A percentile compares a stretch with the other conserved stretches of the same genome.
phyloP scores from a whole-genome alignment of 805 yeast species.

The Saccharomycopsis guyanensis region DNA sequence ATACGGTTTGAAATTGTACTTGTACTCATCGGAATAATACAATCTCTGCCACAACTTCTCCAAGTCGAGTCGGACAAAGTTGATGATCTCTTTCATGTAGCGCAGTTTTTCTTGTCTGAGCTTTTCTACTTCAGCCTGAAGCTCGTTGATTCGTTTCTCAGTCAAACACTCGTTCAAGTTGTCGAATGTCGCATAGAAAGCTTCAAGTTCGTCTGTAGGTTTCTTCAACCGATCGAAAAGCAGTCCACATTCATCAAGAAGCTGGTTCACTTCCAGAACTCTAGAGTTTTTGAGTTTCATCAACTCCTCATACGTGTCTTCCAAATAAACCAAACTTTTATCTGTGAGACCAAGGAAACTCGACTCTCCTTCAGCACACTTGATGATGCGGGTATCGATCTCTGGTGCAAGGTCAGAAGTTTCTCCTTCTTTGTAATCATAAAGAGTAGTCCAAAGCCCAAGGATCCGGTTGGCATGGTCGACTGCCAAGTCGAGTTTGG shows the following conservation, averaged over 20 bases:
- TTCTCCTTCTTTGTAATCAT: conserved; percentile 1
- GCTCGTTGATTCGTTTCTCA: conserved; percentile 38
- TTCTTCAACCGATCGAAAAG: conserved; percentile 56
- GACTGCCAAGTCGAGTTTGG: conserved; percentile 15
- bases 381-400: conserved; percentile 13
- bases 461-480: conserved; percentile 16
- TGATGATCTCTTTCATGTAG: conserved; percentile 60
- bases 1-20: conserved; percentile 39
- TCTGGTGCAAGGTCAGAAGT: background rate
- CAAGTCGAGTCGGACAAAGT: conserved; percentile 52
- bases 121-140: conserved; percentile 48
- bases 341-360: conserved; percentile 12
- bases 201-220: conserved; percentile 31
- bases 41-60: conserved; percentile 54
- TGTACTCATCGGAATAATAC: conserved; percentile 48
- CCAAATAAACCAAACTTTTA: conserved; percentile 25
- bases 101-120: conserved; percentile 53
- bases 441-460: conserved; percentile 15
- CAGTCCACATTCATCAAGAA: conserved; percentile 34
- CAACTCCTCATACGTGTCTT: conserved; percentile 28
- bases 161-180: conserved; percentile 26
- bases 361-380: conserved; percentile 19
- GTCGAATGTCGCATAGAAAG: conserved; percentile 27
- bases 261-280: conserved; percentile 24
- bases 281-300: conserved; percentile 32